Base-by-base conservation (phyloP, 306 rosid genomes). In the Vigna angularis region DNA sequence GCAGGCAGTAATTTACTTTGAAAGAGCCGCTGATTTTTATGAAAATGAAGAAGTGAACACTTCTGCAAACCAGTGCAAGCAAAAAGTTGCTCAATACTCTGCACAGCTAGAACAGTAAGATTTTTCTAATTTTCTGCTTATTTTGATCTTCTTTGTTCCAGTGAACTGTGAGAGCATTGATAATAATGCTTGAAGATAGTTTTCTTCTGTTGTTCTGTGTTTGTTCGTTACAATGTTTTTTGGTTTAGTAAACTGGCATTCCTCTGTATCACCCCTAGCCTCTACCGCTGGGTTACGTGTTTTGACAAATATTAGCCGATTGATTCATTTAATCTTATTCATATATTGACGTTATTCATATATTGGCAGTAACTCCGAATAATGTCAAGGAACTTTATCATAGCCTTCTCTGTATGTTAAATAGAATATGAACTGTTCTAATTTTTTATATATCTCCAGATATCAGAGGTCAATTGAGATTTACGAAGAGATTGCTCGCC, bases 41-140 rank as follows among this genome's bases (percentile, higher is more conserved):
- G 91, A 88, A 86, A 91, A 89, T 63, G 99, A 93, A 82, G 98
- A 96, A 57, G 97, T 85, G 50, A 80, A 89, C 22, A 90, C 93
- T 51, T 79, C 97, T 77, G 98, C 99, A 48, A 93, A 96, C 69
- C 96, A 90, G 81, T 93, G 98, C 98, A 96, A 90, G 88, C 97
- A 86, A 81, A 96, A 96, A 83, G 97, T 96, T 79, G 98, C 99
- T 47, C 98, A 93, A 64, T 93, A 75, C 88, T 84, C 98, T 85
- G 98, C 99, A 62, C 99, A 87, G 85, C 83, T 96, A 69, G 98
- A 96, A 89, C 94, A 90, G 99, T 96, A 85, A 75, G 91, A 66
- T 64, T 63, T 36, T 28, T 78, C 74, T 77, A 16, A 48, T 69
- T 14, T 72, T 66, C 45, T 81, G 28, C 57, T 70, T 34, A 50